These are phyloP conservation scores for Hymenoscyphus linearis DNA, from an alignment of 2,329 filamentous ascomycete genomes.

Conservation along the genomic window DNA sequence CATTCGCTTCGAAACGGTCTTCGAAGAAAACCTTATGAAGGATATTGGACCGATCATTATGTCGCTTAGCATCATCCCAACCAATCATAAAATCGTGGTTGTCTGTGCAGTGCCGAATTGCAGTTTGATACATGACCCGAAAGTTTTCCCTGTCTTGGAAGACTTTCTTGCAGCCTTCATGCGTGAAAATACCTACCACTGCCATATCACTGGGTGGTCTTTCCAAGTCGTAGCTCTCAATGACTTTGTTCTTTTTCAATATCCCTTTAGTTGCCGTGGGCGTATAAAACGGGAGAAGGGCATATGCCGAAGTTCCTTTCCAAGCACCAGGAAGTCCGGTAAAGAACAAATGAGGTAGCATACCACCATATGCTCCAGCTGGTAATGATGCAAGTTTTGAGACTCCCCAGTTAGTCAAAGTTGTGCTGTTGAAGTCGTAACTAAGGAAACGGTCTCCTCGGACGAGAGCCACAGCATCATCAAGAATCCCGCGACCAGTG, in stretches of 20 bases:
- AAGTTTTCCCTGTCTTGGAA: conserved; percentile 46
- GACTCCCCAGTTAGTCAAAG: conserved; percentile 46
- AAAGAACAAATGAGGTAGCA: conserved; percentile 41
- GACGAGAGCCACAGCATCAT: conserved; percentile 43
- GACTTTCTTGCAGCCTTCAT: conserved; percentile 44
- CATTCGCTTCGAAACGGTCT: conserved; percentile 38
- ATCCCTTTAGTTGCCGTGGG: conserved; percentile 43
- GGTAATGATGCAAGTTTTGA: conserved; percentile 36
- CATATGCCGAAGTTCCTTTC: conserved; percentile 44
- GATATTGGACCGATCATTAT: conserved; percentile 36
- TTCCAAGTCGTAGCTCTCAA: conserved; percentile 41
- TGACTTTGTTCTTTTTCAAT: conserved; percentile 40
- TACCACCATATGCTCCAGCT: conserved; percentile 41
- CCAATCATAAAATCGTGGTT: conserved; percentile 44
- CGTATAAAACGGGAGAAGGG: conserved; percentile 46
- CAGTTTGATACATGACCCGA: conserved; percentile 41
- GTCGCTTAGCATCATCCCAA: conserved; percentile 39
- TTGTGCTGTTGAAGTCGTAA: conserved; percentile 44
- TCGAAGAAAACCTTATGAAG: conserved; percentile 43
- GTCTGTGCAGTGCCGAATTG: conserved; percentile 37
- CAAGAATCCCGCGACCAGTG: conserved; percentile 40
- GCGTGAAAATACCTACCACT: conserved; percentile 44
- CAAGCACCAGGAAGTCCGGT: conserved; percentile 42
- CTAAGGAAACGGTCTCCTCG: conserved; percentile 42
- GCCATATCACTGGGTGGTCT: conserved; percentile 37